Conservation (phyloP, 163 green algal species). For the Dunaliella salina region DNA sequence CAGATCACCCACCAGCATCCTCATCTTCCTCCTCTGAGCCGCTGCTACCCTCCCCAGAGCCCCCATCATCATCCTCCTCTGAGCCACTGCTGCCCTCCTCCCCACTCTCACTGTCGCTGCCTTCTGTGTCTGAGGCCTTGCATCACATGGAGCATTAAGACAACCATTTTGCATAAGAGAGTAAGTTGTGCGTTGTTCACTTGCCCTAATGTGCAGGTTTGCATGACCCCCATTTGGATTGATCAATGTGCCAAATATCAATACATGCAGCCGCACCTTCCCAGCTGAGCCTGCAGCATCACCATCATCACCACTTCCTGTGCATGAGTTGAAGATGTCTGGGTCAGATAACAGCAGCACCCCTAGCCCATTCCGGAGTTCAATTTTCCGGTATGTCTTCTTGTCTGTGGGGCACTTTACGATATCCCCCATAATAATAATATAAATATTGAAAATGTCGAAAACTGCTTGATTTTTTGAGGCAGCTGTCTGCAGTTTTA, state of each 20-base stretch:
- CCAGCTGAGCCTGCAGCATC: not conserved
- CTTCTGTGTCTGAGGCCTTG: not conserved
- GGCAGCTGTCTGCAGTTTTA: not conserved
- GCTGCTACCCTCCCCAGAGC: conserved; percentile 19
- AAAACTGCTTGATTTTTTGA: not conserved
- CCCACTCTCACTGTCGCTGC: not conserved
- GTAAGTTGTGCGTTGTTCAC: too few species aligned
- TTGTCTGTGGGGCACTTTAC: conserved; percentile 44
- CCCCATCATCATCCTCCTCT: conserved; percentile 28
- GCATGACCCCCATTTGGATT: not conserved
- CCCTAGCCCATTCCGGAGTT: conserved; percentile 63
- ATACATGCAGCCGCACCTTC: not conserved
- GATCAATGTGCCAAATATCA: not conserved
- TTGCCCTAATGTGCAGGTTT: too few species aligned
- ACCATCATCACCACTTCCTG: not conserved
- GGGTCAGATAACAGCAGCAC: conserved; percentile 78
- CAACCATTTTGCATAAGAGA: not conserved
- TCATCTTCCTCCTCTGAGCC: conserved; percentile 22
- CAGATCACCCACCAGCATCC: conserved; percentile 2
- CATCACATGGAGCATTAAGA: too few species aligned
- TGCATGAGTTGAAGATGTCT: conserved; percentile 40
- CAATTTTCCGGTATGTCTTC: conserved; percentile 47
- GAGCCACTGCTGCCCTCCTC: not conserved
- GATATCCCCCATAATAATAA: conserved; percentile 20
- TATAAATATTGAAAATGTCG: not conserved